Evolutionary conservation across 1,284 basidiomycete species (phyloP).

Genomic region (Rhodotorula sp.): DNA sequence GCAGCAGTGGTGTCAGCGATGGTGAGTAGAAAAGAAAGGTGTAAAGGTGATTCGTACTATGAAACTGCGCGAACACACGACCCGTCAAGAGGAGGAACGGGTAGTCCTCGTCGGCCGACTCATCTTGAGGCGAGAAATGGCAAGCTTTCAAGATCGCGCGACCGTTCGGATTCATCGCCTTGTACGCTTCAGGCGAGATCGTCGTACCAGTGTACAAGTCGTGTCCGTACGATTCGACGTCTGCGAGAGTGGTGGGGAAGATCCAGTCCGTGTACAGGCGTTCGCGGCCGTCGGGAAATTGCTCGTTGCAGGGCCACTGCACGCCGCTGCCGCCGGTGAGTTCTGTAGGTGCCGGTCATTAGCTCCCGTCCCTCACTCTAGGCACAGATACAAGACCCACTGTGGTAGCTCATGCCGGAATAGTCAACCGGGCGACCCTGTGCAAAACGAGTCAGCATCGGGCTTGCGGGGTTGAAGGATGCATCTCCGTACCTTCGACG

Average conservation of each 20-base stretch:
- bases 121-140: conserved; percentile 8
- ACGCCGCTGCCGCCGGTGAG: conserved; percentile 19
- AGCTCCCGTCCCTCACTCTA: not conserved
- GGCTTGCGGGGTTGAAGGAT: too few relatives aligned
- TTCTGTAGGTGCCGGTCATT: not conserved
- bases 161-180: conserved; percentile 13
- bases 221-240: conserved; percentile 16
- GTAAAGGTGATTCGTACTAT: not conserved
- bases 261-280: conserved; percentile 13
- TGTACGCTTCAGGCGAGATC: conserved; percentile 10
- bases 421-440: conserved; percentile 15
- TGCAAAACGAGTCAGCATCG: not conserved
- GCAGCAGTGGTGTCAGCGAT: not conserved
- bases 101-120: conserved; percentile 12
- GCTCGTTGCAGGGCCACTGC: conserved; percentile 22
- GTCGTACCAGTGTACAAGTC: conserved; percentile 21
- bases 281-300: conserved; percentile 9
- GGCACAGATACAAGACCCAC: not conserved
- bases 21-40: not conserved
- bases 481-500: conserved; percentile 3
- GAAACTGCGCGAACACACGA: conserved; percentile 2
- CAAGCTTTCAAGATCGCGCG: conserved; percentile 15
- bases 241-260: conserved; percentile 8
- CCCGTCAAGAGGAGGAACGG: conserved; percentile 11
- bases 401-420: conserved; percentile 8